Evolutionary conservation across 225 moss, liverwort and hornwort genomes (phyloP), one percentile per base, ranked within the genome.

Genomic region (Polytrichum commune): DNA sequence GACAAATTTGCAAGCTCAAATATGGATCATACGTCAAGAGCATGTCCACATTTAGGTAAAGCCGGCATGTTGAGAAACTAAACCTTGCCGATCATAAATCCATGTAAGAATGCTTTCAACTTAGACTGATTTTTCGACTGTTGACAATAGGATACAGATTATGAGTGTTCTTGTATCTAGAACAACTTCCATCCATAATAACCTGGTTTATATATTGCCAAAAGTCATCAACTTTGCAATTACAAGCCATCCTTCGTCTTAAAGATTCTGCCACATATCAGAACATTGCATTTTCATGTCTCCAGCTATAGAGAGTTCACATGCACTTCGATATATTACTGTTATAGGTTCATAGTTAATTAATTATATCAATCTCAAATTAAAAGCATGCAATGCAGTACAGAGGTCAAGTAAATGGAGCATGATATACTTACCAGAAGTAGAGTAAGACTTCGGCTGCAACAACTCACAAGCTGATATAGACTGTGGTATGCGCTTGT

Each of bases 381-480:
- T 46, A 46, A 46, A 46, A 1, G 46, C 46, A 46, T 16, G 13
- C 46, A 46, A 35, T 9, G 33, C 6, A 35, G 8, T 9, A 8
- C 2, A 46, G 46, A 16, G 3, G 13, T 46, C 13, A 46, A 16
- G 13, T 13, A 46, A 13, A 46, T 16, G 13, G 13, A 16, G 13
- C 13, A 46, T 3, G 4, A 0, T 4, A 35, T 9, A 46, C 46
- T 46, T 53, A 92, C 92, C 90, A 69, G 83, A 68, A 58, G 92
- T 89, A 18, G 83, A 66, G 74, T 85, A 84, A 7, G 72, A 73
- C 73, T 90, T 92, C 0, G 79, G 70, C 63, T 90, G 89, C 76
- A 76, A 62, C n/a, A 79, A 72, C 71, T 95, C 91, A 28, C 77
- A 73, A 56, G 73, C 85, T 32, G 76, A 68, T 56, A 88, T 63